Base-by-base conservation (phyloP, 352 stramenopile species). In the Phytophthora europaea region DNA sequence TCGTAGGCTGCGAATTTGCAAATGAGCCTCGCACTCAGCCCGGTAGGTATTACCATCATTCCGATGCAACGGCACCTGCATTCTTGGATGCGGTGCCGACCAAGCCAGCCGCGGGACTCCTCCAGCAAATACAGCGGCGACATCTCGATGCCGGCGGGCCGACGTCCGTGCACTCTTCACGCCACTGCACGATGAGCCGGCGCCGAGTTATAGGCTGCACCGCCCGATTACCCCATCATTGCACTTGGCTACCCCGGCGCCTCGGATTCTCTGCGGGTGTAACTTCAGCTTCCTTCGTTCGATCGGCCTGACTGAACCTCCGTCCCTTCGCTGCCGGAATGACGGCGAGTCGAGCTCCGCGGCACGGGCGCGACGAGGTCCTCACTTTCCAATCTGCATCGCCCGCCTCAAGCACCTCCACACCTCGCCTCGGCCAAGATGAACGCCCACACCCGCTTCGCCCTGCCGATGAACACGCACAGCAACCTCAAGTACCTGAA, bases 361-460 rank as follows among this genome's bases (percentile, higher is more conserved):
- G 1, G 16, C 45, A 16, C 45, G 6, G 43, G 13, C 43, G 40
- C 8, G 22, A 31, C 28, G 18, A 10, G 7, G 45, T 43, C 38
- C 54, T 63, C 68, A 75, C 68, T 72, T 67, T 54, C n/a, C 47
- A 71, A 71, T 45, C 12, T 15, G 36, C 36, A 45, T 45, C 36
- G 36, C 36, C 4, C 15, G 12, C 36, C 36, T 45, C 36, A 22
- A 22, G 43, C 43, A 22, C 7, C 6, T n/a, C 43, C 18, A 8
- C 18, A 22, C 43, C 13, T 22, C 16, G 43, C 18, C 16, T 22
- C 43, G 18, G 5, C 58, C 28, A 45, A 23, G 31, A 76, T 76
- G 70, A 76, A 56, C 64, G 63, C 40, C 12, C 70, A 76, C 57
- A 53, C 53, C 8, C 63, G 56, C 70, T 67, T 72, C 51, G 70